Base-by-base conservation (phyloP, 2,329 filamentous ascomycete species). In the Chrysoporthe deuterocubensis region DNA sequence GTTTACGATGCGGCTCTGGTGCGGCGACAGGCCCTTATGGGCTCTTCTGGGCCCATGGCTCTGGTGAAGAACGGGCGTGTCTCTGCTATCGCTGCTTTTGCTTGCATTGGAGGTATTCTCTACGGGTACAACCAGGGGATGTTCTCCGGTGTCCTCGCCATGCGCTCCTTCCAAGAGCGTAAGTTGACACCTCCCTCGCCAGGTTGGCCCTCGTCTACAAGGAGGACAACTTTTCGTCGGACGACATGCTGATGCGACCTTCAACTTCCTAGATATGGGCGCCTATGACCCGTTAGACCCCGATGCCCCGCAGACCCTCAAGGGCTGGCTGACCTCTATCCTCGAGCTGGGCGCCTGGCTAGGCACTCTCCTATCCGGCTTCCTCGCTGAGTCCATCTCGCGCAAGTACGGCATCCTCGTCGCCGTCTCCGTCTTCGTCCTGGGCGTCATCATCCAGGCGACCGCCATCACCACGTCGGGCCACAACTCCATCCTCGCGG, bases 91-190 rank as follows among this genome's bases (percentile, higher is more conserved):
- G 86, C 87, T 1, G 79, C 84, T 54, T 90, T 90, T 74, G 87
- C 87, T 7, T 89, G 87, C 69, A 86, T 90, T 54, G 88, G 88
- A 26, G 87, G 87, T 64, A 79, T 88, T 2, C 78, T 88, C 1
- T 88, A 92, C 75, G 90, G 91, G 26, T 93, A 92, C 79, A 92
- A 93, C 74, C 89, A 92, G 76, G 91, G 91, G 72, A 90, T 92
- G 78, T 92, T 92, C 78, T 87, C 87, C n/a, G 90, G 91, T 34
- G 87, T 94, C 8, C 76, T 89, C 9, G 82, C 82, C 18, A 88
- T 89, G 86, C 80, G 80, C 1, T 73, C 84, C 4, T 88, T 88
- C 69, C 79, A 83, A 70, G 73, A 76, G 61, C 84, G 84, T 85
- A 73, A 71, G 84, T 77, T 4, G 14, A 37, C 13, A 3, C 50